Conservation (phyloP, 306 rosid genomes). For the Vigna radiata region DNA sequence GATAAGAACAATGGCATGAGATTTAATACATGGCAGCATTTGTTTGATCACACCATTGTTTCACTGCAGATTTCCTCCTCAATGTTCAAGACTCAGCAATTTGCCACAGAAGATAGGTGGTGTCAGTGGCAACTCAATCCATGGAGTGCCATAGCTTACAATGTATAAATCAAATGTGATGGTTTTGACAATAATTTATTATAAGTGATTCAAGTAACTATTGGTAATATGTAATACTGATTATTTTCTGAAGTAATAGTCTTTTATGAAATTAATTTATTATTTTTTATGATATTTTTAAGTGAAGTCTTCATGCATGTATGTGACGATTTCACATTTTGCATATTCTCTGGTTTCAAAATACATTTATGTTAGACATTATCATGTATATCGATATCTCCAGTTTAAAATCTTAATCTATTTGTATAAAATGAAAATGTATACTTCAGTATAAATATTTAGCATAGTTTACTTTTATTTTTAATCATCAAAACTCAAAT, state of each 20-base stretch:
- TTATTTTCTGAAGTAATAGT: background rate
- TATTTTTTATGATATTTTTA: too few species aligned
- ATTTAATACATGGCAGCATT: slow-evolving; percentile 10
- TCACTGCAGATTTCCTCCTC: slow-evolving; percentile 13
- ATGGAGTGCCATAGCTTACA: background rate
- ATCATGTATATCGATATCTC: too few species aligned
- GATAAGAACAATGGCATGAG: slow-evolving; percentile 84
- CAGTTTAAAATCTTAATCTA: too few species aligned
- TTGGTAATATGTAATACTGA: background rate
- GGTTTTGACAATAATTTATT: background rate
- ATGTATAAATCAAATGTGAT: background rate
- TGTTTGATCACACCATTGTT: slow-evolving; percentile 14
- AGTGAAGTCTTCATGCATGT: too few species aligned
- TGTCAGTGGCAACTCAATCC: background rate
- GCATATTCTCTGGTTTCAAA: too few species aligned
- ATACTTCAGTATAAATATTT: too few species aligned
- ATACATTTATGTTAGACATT: too few species aligned
- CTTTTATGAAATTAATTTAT: too few species aligned
- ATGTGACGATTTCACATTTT: too few species aligned
- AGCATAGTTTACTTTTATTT: too few species aligned
- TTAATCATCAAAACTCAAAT: too few species aligned
- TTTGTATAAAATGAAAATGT: too few species aligned
- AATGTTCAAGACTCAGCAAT: slow-evolving; percentile 18
- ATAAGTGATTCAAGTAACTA: background rate
- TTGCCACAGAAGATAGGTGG: background rate